Percentiles rank a stretch among this genome's conserved stretches.
phyloP scores from a whole-genome alignment of 768 basidiomycete genomes.

The Pulveroboletus sp. region DNA sequence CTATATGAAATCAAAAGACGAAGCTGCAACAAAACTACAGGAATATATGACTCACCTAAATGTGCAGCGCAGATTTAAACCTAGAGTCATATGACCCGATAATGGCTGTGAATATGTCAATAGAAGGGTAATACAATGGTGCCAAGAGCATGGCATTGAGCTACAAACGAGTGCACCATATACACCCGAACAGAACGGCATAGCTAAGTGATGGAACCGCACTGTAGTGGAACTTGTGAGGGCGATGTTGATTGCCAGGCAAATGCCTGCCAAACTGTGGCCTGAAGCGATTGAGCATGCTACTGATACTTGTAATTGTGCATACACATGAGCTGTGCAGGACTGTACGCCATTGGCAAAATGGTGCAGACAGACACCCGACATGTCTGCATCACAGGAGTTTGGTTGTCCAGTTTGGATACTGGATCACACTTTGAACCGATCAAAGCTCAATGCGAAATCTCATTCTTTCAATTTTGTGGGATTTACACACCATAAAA shows the following conservation, averaged over 20 bases:
- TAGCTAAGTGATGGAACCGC: slow-evolving; percentile 36
- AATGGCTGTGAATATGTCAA: slow-evolving; percentile 35
- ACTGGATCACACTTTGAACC: background rate
- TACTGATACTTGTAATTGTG: slow-evolving; percentile 27
- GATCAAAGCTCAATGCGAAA: background rate
- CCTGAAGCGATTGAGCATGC: slow-evolving; percentile 33
- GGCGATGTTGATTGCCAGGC: slow-evolving; percentile 29
- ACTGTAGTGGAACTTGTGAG: slow-evolving; percentile 29
- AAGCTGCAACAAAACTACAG: too few relatives aligned
- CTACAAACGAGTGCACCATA: too few relatives aligned
- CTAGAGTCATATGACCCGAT: slow-evolving; percentile 21
- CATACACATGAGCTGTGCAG: background rate
- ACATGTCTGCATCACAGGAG: background rate
- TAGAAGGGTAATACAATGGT: slow-evolving; percentile 17
- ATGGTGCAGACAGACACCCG: slow-evolving; percentile 5
- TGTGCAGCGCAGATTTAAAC: background rate
- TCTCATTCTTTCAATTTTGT: background rate
- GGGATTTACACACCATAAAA: too few relatives aligned
- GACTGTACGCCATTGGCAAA: background rate
- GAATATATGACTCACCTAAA: too few relatives aligned
- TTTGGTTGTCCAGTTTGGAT: background rate
- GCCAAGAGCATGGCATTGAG: slow-evolving; percentile 23
- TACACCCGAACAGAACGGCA: slow-evolving; percentile 36
- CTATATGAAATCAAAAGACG: too few relatives aligned
- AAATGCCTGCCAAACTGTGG: slow-evolving; percentile 15